Conservation (phyloP, 2,329 filamentous ascomycete species). For the Trichoderma harzianum region DNA sequence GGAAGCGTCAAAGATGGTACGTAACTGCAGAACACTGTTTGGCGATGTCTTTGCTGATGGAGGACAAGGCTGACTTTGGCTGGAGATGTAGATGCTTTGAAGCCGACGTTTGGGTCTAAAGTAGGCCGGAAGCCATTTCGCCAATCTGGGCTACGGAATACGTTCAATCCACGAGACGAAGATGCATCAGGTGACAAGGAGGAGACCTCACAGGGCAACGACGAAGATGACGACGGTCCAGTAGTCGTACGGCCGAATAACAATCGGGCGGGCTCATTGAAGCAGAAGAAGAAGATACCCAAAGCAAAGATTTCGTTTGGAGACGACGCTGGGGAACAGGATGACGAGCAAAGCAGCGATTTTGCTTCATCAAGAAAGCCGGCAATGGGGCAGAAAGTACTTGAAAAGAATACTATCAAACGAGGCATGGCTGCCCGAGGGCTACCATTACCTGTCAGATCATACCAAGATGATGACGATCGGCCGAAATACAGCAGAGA, state of each 20-base stretch:
- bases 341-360: constrained; percentile 47
- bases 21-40: constrained; percentile 24
- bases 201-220: constrained; percentile 29
- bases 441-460: constrained; percentile 51
- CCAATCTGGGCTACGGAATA: constrained; percentile 57
- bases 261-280: constrained; percentile 46
- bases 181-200: constrained; percentile 25
- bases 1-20: constrained; percentile 36
- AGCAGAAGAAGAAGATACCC: constrained; percentile 62
- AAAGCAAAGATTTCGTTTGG: constrained; percentile 72
- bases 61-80: constrained; percentile 34
- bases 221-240: constrained; percentile 45
- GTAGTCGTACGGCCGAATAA: constrained; percentile 48
- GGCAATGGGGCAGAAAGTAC: constrained; percentile 58
- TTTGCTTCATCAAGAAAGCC: constrained; percentile 64
- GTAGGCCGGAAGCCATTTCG: constrained; percentile 51
- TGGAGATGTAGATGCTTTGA: constrained; percentile 31
- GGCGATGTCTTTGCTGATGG: constrained; percentile 33
- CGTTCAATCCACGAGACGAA: constrained; percentile 47
- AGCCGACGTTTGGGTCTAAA: constrained; percentile 41
- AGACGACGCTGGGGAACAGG: constrained; percentile 49
- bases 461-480: constrained; percentile 58
- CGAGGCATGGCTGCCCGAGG: constrained; percentile 46
- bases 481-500: constrained; percentile 82
- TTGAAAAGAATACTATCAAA: constrained; percentile 64